A percentile compares a stretch with the other conserved stretches of the same genome.
phyloP scores from a whole-genome alignment of 2,329 filamentous ascomycete species.

The Lachnellula hyalina region DNA sequence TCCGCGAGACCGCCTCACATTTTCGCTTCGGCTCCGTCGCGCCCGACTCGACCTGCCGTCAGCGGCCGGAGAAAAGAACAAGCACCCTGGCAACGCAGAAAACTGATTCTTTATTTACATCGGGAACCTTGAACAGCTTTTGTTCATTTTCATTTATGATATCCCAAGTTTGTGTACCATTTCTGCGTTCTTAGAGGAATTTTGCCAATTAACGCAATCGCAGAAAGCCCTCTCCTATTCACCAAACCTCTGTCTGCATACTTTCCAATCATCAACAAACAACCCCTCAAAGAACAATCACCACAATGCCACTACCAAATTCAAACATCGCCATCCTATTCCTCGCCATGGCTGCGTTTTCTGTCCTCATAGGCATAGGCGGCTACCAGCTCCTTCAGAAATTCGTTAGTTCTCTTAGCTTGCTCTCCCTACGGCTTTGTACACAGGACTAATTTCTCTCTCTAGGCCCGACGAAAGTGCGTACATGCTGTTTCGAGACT shows the following conservation, averaged over 20 bases:
- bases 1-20: not conserved
- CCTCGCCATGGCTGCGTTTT: not conserved
- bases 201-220: too few relatives aligned
- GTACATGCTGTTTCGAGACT: not conserved
- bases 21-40: not conserved
- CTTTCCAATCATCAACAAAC: not conserved
- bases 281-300: not conserved
- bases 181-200: too few relatives aligned
- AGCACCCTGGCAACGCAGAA: not conserved
- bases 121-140: not conserved
- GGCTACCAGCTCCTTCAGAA: not conserved
- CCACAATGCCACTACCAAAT: not conserved
- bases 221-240: too few relatives aligned
- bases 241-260: too few relatives aligned
- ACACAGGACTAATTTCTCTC: not conserved
- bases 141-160: too few relatives aligned
- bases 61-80: not conserved
- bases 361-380: not conserved
- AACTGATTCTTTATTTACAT: not conserved
- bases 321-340: not conserved
- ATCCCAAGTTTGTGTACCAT: too few relatives aligned
- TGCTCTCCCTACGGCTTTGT: too few relatives aligned
- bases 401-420: not conserved
- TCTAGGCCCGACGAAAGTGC: not conserved
- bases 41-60: not conserved